Conservation (phyloP, 148 eudicot genomes). For the Heliamphora exappendiculata region DNA sequence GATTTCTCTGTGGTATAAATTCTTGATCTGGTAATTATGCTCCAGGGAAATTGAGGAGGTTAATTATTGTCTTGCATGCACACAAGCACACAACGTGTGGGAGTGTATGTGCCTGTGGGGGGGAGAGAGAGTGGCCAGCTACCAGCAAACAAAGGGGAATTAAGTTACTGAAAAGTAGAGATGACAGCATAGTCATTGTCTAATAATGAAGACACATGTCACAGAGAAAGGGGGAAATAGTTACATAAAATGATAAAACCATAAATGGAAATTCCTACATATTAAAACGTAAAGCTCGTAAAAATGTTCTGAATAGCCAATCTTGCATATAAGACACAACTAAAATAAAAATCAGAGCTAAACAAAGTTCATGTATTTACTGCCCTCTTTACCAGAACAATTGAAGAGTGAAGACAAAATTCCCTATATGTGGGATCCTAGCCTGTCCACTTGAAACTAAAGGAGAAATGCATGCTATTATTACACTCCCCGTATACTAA, state of each 20-base stretch:
- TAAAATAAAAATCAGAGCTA: neutral
- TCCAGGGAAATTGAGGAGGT: neutral
- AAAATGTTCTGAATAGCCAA: neutral
- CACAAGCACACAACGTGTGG: neutral
- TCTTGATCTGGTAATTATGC: neutral
- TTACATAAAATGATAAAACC: neutral
- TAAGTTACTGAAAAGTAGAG: neutral
- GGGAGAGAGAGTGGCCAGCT: too few relatives aligned
- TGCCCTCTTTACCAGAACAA: neutral
- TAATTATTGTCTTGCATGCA: neutral
- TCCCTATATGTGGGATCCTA: neutral
- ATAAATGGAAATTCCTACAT: neutral
- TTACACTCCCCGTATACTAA: neutral
- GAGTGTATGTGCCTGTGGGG: too few relatives aligned
- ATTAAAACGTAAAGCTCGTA: neutral
- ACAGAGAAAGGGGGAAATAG: neutral
- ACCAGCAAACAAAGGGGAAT: neutral
- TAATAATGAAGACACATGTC: neutral
- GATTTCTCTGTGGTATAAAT: neutral
- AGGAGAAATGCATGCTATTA: neutral
- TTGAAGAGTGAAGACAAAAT: neutral
- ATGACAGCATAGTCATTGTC: neutral
- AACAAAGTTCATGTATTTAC: neutral
- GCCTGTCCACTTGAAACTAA: slow-evolving; percentile 4
- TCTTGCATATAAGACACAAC: neutral